Evolutionary conservation across 768 basidiomycete genomes (phyloP), one percentile per base, ranked within the genome.

Genomic region (Tricholoma furcatifolium): DNA sequence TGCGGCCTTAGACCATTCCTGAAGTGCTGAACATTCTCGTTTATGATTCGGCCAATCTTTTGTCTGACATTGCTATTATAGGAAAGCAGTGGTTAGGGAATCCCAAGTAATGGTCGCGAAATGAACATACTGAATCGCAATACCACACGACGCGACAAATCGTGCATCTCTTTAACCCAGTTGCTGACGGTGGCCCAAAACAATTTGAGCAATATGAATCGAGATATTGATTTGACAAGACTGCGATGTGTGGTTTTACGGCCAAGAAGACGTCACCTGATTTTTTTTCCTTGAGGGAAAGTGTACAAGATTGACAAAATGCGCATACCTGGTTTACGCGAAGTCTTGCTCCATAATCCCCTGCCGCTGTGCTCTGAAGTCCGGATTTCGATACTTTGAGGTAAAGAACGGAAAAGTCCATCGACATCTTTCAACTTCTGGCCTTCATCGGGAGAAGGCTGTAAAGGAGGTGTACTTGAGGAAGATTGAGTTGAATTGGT

Each of bases 31-130:
- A 62, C 96, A 98, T 75, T 98, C 95, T 1, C 68, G 66, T 66
- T 86, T 90, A 67, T 97, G 95, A 2, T 79, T 32, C 0, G 62
- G 18, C 93, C 92, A 93, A 59, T 91, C 92, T 24, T 66, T 64
- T 36, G 70, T 82, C 71, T 93, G 91, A 61, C 91, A 93, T 35
- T 65, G 65, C 85, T 91, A 7, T 27, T 3, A 27, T 60, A 6
- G 27, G 6, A 54, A 8, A 45, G 27, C 9, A 39, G 27, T 21
- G 3, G n/a, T 31, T 3, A 52, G 20, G 43, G 7, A 39, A 9
- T 24, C 11, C 58, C 38, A 18, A 52, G 36, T 32, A 3, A 27
- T 40, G 5, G 20, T 27, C 15, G 15, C 45, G 30, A 45, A 23
- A 54, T n/a, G 21, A 15, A 70, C 85, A 34, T 62, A 93, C 91